These are phyloP conservation scores for Termitomyces sp. DNA, from an alignment of 768 basidiomycete genomes.

Conservation along the genomic window DNA sequence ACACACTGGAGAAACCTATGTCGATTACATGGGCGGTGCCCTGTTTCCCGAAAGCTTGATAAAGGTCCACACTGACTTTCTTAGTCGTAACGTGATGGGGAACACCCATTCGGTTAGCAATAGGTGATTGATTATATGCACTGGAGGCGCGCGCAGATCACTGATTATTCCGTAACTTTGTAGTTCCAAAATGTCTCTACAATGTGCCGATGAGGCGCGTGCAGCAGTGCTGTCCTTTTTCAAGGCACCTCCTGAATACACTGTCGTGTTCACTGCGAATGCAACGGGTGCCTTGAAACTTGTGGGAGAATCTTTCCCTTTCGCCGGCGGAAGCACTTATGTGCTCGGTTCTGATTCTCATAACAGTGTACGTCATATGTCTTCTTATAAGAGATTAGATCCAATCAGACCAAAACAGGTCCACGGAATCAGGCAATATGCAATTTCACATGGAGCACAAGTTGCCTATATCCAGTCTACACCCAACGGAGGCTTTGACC, in stretches of 20 bases:
- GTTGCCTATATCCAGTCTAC: constrained; percentile 64
- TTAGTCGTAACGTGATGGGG: constrained; percentile 61
- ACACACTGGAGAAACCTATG: constrained; percentile 64
- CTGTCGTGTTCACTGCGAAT: constrained; percentile 79
- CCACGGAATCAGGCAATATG: constrained; percentile 75
- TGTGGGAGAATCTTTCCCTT: constrained; percentile 77
- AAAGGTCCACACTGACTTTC: constrained; percentile 62
- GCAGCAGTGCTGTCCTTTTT: constrained; percentile 72
- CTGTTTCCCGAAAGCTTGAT: constrained; percentile 78
- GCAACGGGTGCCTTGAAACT: constrained; percentile 77
- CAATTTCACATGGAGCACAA: constrained; percentile 44
- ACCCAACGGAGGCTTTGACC: constrained; percentile 58
- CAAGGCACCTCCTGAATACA: constrained; percentile 67
- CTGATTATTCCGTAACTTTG: constrained; percentile 4
- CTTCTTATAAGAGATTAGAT: constrained; percentile 3
- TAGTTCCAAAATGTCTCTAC: constrained; percentile 68
- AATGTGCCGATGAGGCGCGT: constrained; percentile 64
- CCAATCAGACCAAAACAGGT: constrained; percentile 19
- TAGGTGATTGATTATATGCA: constrained; percentile 50
- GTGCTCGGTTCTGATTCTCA: constrained; percentile 77
- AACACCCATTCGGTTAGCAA: constrained; percentile 84
- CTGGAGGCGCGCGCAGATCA: constrained; percentile 2
- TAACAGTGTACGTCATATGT: constrained; percentile 52
- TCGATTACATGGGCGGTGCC: constrained; percentile 84
- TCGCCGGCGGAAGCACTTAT: constrained; percentile 48